A percentile compares a stretch with the other conserved stretches of the same genome.
Evolutionary conservation across 306 rosid species (phyloP).

Genomic region (Quercus gilva): DNA sequence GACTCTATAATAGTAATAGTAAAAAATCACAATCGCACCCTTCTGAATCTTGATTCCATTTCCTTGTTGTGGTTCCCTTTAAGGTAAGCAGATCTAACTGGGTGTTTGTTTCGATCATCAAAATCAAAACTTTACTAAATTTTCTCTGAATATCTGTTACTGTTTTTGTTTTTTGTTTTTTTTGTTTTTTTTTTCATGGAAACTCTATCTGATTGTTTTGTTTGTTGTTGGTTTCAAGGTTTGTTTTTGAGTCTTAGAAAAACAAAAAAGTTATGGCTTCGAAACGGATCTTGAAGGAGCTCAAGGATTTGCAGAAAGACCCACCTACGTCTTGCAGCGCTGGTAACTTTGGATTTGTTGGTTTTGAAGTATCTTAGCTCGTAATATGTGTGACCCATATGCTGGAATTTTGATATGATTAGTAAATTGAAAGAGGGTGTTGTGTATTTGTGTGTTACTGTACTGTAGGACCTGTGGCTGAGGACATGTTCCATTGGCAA

Average conservation of each 20-base stretch:
- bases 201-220: conserved; percentile 4
- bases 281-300: conserved; percentile 82
- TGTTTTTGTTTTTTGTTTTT: neutral
- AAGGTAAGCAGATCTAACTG: neutral
- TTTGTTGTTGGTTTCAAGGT: neutral
- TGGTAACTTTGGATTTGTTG: conserved; percentile 33
- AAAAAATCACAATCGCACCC: neutral
- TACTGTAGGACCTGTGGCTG: conserved; percentile 76
- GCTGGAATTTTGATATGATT: too few species aligned
- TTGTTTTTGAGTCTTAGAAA: too few species aligned
- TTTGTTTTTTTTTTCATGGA: neutral
- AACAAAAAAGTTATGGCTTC: conserved; percentile 53
- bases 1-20: conserved; percentile 12
- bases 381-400: neutral
- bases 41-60: neutral
- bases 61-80: neutral
- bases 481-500: conserved; percentile 97
- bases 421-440: too few species aligned
- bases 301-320: conserved; percentile 92
- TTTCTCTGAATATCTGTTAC: conserved; percentile 28
- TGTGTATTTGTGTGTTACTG: too few species aligned
- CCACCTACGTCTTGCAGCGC: conserved; percentile 90
- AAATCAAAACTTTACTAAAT: neutral
- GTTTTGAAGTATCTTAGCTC: neutral
- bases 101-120: neutral